Conservation (phyloP, 2,329 filamentous ascomycete genomes). For the Coniochaeta pulveracea region DNA sequence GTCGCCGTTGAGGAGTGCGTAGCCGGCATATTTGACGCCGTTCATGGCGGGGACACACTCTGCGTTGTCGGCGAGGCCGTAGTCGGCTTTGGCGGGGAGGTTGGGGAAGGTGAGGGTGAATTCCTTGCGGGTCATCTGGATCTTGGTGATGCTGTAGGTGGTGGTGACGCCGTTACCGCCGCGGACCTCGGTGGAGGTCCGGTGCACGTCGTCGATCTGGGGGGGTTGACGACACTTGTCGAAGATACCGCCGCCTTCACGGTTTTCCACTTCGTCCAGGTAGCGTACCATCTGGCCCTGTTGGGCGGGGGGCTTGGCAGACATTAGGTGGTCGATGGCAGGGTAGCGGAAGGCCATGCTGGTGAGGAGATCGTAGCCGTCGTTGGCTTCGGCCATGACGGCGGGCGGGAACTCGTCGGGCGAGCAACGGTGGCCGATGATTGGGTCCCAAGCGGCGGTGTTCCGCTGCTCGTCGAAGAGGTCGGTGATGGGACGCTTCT, state of each 20-base stretch:
- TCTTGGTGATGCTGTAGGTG: neutral
- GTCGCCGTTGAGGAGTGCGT: neutral
- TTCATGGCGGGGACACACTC: neutral
- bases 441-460: neutral
- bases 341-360: neutral
- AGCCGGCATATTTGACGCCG: neutral
- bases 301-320: neutral
- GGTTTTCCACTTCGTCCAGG: neutral
- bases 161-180: neutral
- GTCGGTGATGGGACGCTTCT: neutral
- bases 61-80: neutral
- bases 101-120: neutral
- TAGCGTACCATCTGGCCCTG: neutral
- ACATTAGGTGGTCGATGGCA: neutral
- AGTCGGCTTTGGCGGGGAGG: neutral
- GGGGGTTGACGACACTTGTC: neutral
- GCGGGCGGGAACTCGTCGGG: neutral
- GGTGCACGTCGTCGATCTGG: neutral
- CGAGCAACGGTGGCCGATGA: neutral
- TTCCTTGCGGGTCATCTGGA: neutral
- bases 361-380: neutral
- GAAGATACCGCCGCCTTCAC: neutral
- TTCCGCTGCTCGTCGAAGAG: neutral
- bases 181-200: neutral
- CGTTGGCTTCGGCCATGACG: neutral